Conservation (phyloP, 139 green algal species). For the Chara braunii region DNA sequence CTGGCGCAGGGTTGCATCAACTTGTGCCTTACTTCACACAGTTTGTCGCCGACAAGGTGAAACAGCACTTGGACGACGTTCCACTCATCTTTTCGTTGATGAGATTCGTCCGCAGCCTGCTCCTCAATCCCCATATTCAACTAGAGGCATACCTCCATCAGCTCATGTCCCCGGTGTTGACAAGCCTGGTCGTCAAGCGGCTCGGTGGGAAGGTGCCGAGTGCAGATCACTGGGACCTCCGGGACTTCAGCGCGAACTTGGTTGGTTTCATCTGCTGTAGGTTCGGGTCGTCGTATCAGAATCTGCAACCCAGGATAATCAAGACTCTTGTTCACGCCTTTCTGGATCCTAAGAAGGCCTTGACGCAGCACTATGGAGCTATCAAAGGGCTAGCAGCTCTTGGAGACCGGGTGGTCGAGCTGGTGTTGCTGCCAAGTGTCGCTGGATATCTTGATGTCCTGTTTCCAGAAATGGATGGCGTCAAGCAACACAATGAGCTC, state of each 20-base stretch:
- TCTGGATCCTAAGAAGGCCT: slow-evolving; percentile 48
- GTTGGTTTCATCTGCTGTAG: slow-evolving; percentile 51
- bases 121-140: slow-evolving; percentile 60
- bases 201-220: slow-evolving; percentile 42
- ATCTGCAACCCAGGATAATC: slow-evolving; percentile 55
- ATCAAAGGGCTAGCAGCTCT: slow-evolving; percentile 58
- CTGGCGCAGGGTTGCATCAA: slow-evolving; percentile 65
- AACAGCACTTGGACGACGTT: slow-evolving; percentile 28
- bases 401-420: slow-evolving; percentile 47
- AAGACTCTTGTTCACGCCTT: slow-evolving; percentile 47
- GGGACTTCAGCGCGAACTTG: slow-evolving; percentile 52
- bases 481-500: slow-evolving; percentile 1
- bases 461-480: not conserved
- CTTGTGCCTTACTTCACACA: slow-evolving; percentile 76
- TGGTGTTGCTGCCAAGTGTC: slow-evolving; percentile 67
- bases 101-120: slow-evolving; percentile 47
- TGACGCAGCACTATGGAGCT: slow-evolving; percentile 56
- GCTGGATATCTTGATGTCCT: slow-evolving; percentile 53
- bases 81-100: slow-evolving; percentile 33
- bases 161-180: slow-evolving; percentile 72
- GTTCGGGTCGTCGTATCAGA: slow-evolving; percentile 53
- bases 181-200: slow-evolving; percentile 58
- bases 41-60: slow-evolving; percentile 59
- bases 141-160: slow-evolving; percentile 73
- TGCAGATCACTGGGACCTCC: slow-evolving; percentile 42